phyloP scores from a whole-genome alignment of 164 flowering plant genomes.

The Annona squamosa region DNA sequence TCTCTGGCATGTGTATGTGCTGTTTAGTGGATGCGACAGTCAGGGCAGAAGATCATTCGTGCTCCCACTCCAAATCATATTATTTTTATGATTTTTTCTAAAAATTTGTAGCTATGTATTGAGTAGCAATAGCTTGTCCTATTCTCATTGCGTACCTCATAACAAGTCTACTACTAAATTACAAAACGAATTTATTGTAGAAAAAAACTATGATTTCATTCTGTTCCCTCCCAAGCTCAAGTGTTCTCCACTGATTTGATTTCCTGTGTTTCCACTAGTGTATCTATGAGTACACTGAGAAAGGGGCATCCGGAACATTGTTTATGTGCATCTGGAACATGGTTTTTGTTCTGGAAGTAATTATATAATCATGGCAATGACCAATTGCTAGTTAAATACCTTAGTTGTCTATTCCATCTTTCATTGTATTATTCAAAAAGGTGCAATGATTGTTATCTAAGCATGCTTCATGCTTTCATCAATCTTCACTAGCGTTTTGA shows the following conservation, averaged over 20 bases:
- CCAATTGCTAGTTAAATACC: background rate
- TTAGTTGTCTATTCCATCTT: background rate
- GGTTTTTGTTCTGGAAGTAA: background rate
- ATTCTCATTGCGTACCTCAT: background rate
- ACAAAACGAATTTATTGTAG: background rate
- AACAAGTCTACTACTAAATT: background rate
- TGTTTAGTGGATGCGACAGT: no score
- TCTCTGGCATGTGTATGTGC: background rate
- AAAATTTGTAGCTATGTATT: no score
- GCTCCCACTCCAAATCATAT: no score
- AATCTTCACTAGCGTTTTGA: background rate
- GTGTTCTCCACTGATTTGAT: background rate
- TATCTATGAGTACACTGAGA: background rate
- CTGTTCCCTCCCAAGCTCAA: background rate
- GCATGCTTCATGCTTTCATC: background rate
- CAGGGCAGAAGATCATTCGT: no score
- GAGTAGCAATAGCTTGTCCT: no score
- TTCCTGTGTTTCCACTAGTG: background rate
- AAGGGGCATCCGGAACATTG: background rate
- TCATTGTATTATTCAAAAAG: background rate
- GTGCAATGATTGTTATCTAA: background rate
- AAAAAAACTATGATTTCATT: background rate
- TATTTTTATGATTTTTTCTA: no score
- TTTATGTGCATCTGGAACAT: background rate
- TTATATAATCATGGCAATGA: background rate